Percentiles rank a stretch among this genome's conserved stretches.
Evolutionary conservation across 257 asterid species (phyloP).

Genomic region (Pogostemon cablin): DNA sequence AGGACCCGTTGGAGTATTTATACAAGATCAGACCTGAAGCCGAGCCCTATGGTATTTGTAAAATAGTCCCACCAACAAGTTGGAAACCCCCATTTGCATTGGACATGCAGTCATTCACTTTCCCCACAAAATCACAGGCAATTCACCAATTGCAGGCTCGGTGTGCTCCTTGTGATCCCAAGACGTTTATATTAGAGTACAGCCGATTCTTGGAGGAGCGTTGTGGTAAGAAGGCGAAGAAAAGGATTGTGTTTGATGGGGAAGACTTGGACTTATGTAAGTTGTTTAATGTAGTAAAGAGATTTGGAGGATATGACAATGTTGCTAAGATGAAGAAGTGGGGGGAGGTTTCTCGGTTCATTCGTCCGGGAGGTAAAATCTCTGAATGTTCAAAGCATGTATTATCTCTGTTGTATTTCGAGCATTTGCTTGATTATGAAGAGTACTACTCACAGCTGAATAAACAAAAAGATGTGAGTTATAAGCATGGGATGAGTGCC

Average conservation of each 20-base stretch:
- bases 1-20: constrained; percentile 84
- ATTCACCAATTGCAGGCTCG: constrained; percentile 95
- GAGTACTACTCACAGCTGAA: constrained; percentile 64
- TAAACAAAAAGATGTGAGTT: constrained; percentile 47
- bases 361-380: constrained; percentile 65
- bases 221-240: constrained; percentile 75
- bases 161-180: constrained; percentile 79
- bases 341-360: constrained; percentile 85
- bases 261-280: constrained; percentile 83
- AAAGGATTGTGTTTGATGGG: constrained; percentile 79
- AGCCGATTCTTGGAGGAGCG: constrained; percentile 77
- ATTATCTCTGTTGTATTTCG: constrained; percentile 66
- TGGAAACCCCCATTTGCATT: constrained; percentile 94
- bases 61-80: constrained; percentile 81
- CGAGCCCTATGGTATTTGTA: constrained; percentile 93
- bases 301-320: constrained; percentile 84
- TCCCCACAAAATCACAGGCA: constrained; percentile 89
- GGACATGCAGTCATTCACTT: constrained; percentile 67
- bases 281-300: constrained; percentile 81
- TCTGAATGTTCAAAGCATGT: constrained; percentile 89
- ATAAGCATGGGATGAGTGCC: constrained; percentile 47
- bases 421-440: constrained; percentile 90
- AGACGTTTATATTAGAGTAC: constrained; percentile 83
- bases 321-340: constrained; percentile 79
- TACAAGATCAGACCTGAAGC: constrained; percentile 95